These are phyloP conservation scores for Rhodosporidiobolus sp. DNA, from an alignment of 768 basidiomycete genomes.

Conservation along the genomic window DNA sequence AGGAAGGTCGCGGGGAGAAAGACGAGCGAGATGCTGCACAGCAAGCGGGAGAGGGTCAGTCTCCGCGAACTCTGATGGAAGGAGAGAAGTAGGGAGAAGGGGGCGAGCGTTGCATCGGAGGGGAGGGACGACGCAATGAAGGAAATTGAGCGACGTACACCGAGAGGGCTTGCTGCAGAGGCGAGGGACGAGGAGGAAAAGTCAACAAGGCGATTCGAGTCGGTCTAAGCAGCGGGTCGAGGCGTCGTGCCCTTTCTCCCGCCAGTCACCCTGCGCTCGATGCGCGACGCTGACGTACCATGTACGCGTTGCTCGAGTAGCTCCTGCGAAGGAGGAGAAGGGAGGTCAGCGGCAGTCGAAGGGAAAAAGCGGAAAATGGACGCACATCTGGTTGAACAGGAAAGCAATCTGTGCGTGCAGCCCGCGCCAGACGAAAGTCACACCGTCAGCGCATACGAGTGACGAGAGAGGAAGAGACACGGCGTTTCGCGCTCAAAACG, in stretches of 20 bases:
- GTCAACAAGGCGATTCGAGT: not conserved
- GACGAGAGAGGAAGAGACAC: not conserved
- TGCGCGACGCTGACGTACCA: not conserved
- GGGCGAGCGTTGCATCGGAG: too few relatives aligned
- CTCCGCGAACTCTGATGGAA: not conserved
- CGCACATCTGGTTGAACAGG: slow-evolving; percentile 12
- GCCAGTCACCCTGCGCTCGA: not conserved
- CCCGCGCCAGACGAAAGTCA: not conserved
- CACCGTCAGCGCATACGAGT: not conserved
- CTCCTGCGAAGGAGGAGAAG: not conserved
- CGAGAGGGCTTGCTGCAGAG: slow-evolving; percentile 5
- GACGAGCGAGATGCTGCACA: slow-evolving; percentile 8
- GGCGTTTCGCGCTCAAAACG: not conserved
- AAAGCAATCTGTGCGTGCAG: not conserved
- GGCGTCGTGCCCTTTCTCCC: too few relatives aligned
- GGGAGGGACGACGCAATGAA: too few relatives aligned
- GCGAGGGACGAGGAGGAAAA: not conserved
- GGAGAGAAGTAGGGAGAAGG: not conserved
- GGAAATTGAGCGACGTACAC: not conserved
- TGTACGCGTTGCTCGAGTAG: slow-evolving; percentile 21
- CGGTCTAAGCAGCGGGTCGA: too few relatives aligned
- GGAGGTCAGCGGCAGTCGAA: not conserved
- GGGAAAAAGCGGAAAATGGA: not conserved
- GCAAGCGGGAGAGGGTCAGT: not conserved
- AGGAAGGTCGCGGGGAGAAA: slow-evolving; percentile 26